phyloP scores from a whole-genome alignment of 768 basidiomycete species.

The Tulasnella sp. region DNA sequence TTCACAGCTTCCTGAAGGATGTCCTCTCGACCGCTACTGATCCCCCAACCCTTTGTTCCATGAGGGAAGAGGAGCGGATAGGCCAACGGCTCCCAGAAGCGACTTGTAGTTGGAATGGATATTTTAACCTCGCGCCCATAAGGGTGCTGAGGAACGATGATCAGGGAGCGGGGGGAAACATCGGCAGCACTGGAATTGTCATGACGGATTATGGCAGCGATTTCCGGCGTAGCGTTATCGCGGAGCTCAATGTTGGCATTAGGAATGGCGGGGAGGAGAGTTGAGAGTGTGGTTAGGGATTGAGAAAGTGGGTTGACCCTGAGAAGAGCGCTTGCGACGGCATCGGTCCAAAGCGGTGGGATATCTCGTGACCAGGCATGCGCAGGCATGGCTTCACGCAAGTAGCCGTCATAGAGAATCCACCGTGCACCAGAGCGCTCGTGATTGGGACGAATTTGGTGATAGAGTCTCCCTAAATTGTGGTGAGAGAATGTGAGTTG shows the following conservation, averaged over 20 bases:
- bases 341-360: conserved; percentile 28
- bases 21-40: background rate
- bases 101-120: conserved; percentile 35
- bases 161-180: background rate
- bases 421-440: conserved; percentile 35
- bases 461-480: conserved; percentile 33
- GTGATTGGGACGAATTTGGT: conserved; percentile 36
- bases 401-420: conserved; percentile 38
- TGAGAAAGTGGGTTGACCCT: conserved; percentile 29
- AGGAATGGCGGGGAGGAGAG: conserved; percentile 27
- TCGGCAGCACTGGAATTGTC: conserved; percentile 1
- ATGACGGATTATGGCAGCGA: background rate
- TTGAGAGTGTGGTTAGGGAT: conserved; percentile 24
- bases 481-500: too few relatives aligned
- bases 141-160: background rate
- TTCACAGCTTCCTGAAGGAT: too few relatives aligned
- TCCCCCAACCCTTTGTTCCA: conserved; percentile 39
- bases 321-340: conserved; percentile 22
- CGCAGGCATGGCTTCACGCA: background rate
- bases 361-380: conserved; percentile 4
- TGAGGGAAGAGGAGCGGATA: conserved; percentile 42
- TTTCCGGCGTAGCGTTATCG: conserved; percentile 8
- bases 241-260: background rate
- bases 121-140: background rate
- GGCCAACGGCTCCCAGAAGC: conserved; percentile 39